Conservation (phyloP, 2,329 filamentous ascomycete genomes). For the Aspergillus spinulosporus region DNA sequence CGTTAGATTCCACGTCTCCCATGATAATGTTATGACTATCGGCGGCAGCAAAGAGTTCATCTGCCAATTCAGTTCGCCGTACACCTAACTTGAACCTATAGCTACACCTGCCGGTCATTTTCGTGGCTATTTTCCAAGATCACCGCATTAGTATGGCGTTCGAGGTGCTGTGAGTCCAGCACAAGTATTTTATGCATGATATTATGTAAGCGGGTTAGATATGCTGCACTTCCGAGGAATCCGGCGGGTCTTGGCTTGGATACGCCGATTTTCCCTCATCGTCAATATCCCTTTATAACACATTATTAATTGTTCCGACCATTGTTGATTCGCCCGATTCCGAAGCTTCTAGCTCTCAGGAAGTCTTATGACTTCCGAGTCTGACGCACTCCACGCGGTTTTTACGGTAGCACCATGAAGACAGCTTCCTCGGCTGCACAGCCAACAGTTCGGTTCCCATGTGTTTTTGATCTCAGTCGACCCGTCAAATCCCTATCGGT, state of each 20-base stretch:
- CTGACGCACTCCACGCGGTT: neutral
- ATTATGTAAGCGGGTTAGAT: too few species aligned
- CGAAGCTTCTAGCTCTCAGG: slow-evolving; percentile 2
- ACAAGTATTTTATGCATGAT: too few species aligned
- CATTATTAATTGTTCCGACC: neutral
- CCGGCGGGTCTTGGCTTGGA: neutral
- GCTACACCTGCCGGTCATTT: too few species aligned
- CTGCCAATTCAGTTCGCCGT: too few species aligned
- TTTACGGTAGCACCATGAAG: neutral
- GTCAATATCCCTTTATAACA: neutral
- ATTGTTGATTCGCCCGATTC: neutral
- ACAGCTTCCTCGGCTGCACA: neutral
- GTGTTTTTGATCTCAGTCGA: slow-evolving; percentile 29
- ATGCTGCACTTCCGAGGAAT: neutral
- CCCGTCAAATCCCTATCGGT: slow-evolving; percentile 38
- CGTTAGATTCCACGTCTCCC: neutral
- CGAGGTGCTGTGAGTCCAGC: too few species aligned
- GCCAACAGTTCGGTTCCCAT: slow-evolving; percentile 13
- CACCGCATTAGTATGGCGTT: too few species aligned
- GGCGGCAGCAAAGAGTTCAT: too few species aligned
- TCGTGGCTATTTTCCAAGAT: too few species aligned
- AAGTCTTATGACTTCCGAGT: neutral
- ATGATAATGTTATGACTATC: neutral
- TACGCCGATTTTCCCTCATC: neutral
- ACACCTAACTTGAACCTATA: too few species aligned